Evolutionary conservation across 129 eudicot genomes (phyloP), one percentile per base, ranked within the genome.

Genomic region (Rutidosis leptorrhynchoides): DNA sequence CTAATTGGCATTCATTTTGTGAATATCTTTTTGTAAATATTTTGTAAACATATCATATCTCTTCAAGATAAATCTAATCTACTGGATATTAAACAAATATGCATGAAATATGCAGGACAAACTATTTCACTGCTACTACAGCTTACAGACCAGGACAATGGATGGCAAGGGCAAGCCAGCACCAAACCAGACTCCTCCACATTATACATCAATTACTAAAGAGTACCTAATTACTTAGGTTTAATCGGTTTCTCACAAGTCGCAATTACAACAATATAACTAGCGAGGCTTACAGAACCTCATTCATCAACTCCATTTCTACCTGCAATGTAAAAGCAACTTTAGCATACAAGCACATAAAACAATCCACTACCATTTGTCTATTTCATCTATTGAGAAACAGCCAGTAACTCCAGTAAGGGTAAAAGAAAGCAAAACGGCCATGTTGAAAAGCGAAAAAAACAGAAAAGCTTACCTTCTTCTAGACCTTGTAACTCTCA

Each of bases 401-500:
- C 46, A 40, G 46, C 46, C n/a, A n/a, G n/a, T n/a, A n/a, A n/a
- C n/a, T n/a, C n/a, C 46, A 0, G n/a, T 40, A 2, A 12, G 12
- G 46, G 16, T 40, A 15, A 15, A 6, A 49, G 23, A 49, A 0
- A 49, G 20, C 23, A 49, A n/a, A 49, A 19, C 6, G 52, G 55
- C 23, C 2, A 49, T 8, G 24, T 49, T 49, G 55, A 15, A 49
- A 6, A 16, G 53, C 26, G 27, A 29, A 56, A 19, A 1, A 23
- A 58, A 40, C 42, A 33, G 27, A 33, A 72, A 57, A 30, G 21
- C 21, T 75, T 42, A 91, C 98, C 98, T 83, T 75, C 68, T 68
- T 64, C 61, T 71, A 55, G 93, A 78, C 79, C 87, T 87, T 72
- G 83, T 76, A 74, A 17, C 74, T 79, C 85, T 77, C 69, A 76